Percentiles rank a stretch among this genome's conserved stretches.
Conservation (phyloP, 345 rosid species). For the Citrus inodora region DNA sequence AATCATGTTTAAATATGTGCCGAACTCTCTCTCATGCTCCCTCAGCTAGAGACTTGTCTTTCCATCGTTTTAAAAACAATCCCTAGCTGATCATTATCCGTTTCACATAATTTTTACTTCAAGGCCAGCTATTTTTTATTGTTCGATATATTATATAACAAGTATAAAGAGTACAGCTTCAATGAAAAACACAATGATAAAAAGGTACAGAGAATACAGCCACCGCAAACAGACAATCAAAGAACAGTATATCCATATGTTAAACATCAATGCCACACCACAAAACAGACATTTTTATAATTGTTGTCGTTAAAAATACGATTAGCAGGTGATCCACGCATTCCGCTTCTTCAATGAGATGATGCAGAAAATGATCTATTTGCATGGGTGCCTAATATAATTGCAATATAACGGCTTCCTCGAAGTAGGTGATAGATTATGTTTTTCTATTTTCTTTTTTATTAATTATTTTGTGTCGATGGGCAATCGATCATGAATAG, state of each 20-base stretch:
- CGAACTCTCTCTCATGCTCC: background rate
- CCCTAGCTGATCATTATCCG: background rate
- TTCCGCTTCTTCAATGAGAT: background rate
- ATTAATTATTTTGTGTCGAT: constrained; percentile 5
- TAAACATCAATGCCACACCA: background rate
- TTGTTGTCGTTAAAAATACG: constrained; percentile 1
- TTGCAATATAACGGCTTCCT: background rate
- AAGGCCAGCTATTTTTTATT: background rate
- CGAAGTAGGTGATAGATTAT: constrained; percentile 20
- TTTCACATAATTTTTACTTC: background rate
- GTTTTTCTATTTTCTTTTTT: background rate
- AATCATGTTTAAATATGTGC: background rate
- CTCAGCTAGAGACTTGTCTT: background rate
- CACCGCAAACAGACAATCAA: background rate
- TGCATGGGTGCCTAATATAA: background rate
- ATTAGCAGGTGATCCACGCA: constrained; percentile 23
- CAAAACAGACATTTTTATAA: background rate
- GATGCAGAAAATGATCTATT: background rate
- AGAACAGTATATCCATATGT: background rate
- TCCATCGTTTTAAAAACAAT: background rate
- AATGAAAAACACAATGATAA: background rate
- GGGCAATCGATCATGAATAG: constrained; percentile 15
- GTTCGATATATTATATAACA: background rate
- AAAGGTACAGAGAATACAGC: too few relatives aligned
- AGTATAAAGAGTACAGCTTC: background rate